Evolutionary conservation across 1,284 basidiomycete genomes (phyloP).

Genomic region (Sparassis latifolia): DNA sequence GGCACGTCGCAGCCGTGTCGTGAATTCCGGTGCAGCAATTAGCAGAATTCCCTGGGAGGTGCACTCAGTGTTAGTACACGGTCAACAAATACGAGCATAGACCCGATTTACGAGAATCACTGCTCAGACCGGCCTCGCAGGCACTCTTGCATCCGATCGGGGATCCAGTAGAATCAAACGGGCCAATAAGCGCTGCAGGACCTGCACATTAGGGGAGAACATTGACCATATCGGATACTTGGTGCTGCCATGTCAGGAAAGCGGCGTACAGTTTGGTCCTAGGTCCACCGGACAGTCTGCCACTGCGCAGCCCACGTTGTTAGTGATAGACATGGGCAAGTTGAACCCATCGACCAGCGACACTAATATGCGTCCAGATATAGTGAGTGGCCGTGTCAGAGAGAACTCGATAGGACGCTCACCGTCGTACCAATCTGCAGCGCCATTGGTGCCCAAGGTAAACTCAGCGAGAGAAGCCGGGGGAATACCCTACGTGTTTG

Average conservation of each 20-base stretch:
- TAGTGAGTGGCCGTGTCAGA: background rate
- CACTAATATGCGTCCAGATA: constrained; percentile 10
- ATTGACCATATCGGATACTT: background rate
- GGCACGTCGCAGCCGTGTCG: constrained; percentile 37
- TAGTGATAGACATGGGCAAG: constrained; percentile 48
- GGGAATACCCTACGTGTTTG: constrained; percentile 32
- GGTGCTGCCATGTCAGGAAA: background rate
- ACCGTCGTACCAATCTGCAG: constrained; percentile 38
- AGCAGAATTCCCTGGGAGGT: constrained; percentile 23
- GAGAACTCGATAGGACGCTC: background rate
- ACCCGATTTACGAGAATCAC: constrained; percentile 14
- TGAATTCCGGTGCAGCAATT: constrained; percentile 41
- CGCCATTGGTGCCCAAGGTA: constrained; percentile 28
- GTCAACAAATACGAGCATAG: background rate
- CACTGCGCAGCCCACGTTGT: constrained; percentile 43
- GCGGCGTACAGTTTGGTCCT: constrained; percentile 34
- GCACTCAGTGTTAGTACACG: background rate
- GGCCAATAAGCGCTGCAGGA: constrained; percentile 30
- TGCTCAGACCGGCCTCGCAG: constrained; percentile 33
- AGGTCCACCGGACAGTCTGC: constrained; percentile 50
- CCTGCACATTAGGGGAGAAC: constrained; percentile 15
- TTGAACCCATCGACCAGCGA: constrained; percentile 35
- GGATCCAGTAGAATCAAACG: constrained; percentile 30
- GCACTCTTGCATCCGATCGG: constrained; percentile 39
- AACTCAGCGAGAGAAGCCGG: constrained; percentile 41